Percentiles rank a stretch among this genome's conserved stretches.
These are phyloP conservation scores for Dendrobium huoshanense DNA, from an alignment of 106 monocot species.

Conservation along the genomic window DNA sequence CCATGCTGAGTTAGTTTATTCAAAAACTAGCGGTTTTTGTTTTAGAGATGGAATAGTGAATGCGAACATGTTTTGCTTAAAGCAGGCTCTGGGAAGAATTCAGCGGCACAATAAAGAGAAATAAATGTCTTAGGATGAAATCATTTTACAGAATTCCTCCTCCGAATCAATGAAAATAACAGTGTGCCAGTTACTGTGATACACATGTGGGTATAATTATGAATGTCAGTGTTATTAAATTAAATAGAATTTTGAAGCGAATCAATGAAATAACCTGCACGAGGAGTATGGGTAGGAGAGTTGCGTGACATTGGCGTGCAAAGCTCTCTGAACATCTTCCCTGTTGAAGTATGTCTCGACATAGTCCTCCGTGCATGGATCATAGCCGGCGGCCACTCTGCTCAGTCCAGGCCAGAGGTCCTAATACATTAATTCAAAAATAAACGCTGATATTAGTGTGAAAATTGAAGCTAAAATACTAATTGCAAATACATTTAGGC, in stretches of 20 bases:
- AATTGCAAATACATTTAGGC: not conserved
- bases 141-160: no score
- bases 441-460: not conserved
- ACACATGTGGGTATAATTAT: not conserved
- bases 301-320: slow-evolving; percentile 72
- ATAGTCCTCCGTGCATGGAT: slow-evolving; percentile 77
- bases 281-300: slow-evolving; percentile 59
- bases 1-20: not conserved
- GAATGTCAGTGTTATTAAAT: not conserved
- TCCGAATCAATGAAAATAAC: not conserved
- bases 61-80: not conserved
- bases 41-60: not conserved
- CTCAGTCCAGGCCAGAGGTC: slow-evolving; percentile 29
- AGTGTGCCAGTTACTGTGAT: not conserved
- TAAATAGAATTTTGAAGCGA: not conserved
- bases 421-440: slow-evolving; percentile 9
- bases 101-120: not conserved
- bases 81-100: not conserved
- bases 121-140: not conserved
- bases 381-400: slow-evolving; percentile 51
- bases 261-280: slow-evolving; percentile 53
- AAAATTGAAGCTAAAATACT: not conserved
- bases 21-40: not conserved
- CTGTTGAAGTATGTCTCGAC: slow-evolving; percentile 70
- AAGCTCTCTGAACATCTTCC: slow-evolving; percentile 65